Conservation (phyloP, 495 filamentous ascomycete species). For the Aspergillus homomorphus region DNA sequence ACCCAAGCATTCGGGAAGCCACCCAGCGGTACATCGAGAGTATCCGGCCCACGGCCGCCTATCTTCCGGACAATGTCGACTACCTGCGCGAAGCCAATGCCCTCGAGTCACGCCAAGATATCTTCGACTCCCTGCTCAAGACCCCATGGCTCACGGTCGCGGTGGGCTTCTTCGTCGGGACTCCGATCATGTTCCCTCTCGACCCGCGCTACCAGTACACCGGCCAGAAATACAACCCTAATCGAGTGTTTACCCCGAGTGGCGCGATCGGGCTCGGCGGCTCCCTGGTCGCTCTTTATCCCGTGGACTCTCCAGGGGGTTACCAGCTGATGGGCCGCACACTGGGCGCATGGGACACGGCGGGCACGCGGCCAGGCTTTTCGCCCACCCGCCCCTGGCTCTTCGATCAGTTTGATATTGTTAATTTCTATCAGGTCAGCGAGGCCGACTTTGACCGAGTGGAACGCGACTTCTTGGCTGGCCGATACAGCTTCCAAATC, state of each 20-base stretch:
- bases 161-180: slow-evolving; percentile 57
- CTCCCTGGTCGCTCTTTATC: slow-evolving; percentile 52
- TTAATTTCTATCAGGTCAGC: slow-evolving; percentile 52
- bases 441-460: slow-evolving; percentile 47
- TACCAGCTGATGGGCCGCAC: slow-evolving; percentile 56
- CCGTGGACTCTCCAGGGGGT: slow-evolving; percentile 57
- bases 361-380: slow-evolving; percentile 49
- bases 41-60: slow-evolving; percentile 55
- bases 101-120: slow-evolving; percentile 43
- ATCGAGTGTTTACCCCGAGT: slow-evolving; percentile 53
- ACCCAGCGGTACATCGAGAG: slow-evolving; percentile 56
- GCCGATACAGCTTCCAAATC: slow-evolving; percentile 48
- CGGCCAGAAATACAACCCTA: slow-evolving; percentile 59
- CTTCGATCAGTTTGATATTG: slow-evolving; percentile 55
- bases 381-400: slow-evolving; percentile 47
- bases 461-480: slow-evolving; percentile 40
- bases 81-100: slow-evolving; percentile 59
- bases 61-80: slow-evolving; percentile 54
- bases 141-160: slow-evolving; percentile 49
- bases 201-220: slow-evolving; percentile 53
- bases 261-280: slow-evolving; percentile 56
- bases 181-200: slow-evolving; percentile 52
- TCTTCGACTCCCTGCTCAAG: slow-evolving; percentile 45
- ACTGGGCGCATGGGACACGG: slow-evolving; percentile 53
- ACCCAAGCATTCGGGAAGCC: slow-evolving; percentile 45